These are phyloP conservation scores for Neurospora sublineolata DNA, from an alignment of 495 filamentous ascomycete genomes.

Conservation along the genomic window DNA sequence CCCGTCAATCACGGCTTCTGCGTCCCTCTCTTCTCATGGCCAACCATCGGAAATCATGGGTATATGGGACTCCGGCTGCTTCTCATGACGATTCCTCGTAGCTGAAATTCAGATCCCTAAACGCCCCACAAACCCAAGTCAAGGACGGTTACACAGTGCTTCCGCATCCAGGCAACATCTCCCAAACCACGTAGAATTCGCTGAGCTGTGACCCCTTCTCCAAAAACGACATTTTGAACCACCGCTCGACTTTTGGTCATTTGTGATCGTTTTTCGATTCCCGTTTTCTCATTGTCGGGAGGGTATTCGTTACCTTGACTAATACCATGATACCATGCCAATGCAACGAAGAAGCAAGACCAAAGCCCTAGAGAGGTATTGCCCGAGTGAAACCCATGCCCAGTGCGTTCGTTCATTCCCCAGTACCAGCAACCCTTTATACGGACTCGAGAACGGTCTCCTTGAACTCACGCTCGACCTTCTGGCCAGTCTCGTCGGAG, in stretches of 20 bases:
- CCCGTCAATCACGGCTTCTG: neutral
- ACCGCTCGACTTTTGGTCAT: constrained; percentile 17
- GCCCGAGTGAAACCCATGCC: constrained; percentile 38
- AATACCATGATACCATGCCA: constrained; percentile 41
- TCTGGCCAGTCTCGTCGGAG: constrained; percentile 92
- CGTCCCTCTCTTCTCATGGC: neutral
- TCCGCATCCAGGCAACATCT: neutral
- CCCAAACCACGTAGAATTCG: constrained; percentile 2
- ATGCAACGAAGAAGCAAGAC: constrained; percentile 43
- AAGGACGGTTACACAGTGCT: neutral
- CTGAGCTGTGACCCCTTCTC: neutral
- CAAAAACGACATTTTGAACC: constrained; percentile 3
- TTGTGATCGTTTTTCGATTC: constrained; percentile 26
- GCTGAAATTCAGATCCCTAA: neutral
- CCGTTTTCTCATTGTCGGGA: constrained; percentile 22
- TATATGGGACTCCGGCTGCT: neutral
- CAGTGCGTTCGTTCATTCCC: constrained; percentile 31
- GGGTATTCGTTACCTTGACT: constrained; percentile 35
- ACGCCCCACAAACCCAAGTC: neutral
- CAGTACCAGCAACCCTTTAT: constrained; percentile 47
- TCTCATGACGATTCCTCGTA: neutral
- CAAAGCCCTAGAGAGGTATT: constrained; percentile 39
- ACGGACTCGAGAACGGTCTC: constrained; percentile 87
- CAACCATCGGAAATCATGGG: neutral
- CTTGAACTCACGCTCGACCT: constrained; percentile 99